phyloP scores from a whole-genome alignment of 768 basidiomycete species.

The Auricularia sp. region DNA sequence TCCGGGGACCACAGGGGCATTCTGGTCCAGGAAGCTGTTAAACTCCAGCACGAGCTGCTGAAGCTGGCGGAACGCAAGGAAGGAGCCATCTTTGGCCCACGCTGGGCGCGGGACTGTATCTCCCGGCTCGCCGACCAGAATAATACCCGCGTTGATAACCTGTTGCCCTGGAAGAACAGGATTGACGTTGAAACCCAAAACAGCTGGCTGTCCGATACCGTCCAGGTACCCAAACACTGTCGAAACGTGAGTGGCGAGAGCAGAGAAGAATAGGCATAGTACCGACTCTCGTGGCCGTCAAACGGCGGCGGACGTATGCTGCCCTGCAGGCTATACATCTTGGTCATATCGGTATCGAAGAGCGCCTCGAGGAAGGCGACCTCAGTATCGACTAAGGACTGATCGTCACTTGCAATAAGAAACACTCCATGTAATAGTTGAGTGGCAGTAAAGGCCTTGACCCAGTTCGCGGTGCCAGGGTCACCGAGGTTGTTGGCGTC shows the following conservation, averaged over 20 bases:
- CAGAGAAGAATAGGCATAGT: background rate
- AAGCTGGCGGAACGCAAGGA: constrained; percentile 24
- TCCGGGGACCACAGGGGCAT: constrained; percentile 14
- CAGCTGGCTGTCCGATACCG: constrained; percentile 23
- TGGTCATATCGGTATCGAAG: constrained; percentile 33
- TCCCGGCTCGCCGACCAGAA: constrained; percentile 17
- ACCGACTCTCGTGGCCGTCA: constrained; percentile 17
- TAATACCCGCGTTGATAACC: constrained; percentile 18
- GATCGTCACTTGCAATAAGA: constrained; percentile 38
- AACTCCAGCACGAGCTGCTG: constrained; percentile 27
- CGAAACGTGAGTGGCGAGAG: constrained; percentile 3
- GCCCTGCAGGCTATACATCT: constrained; percentile 29
- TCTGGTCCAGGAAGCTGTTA: constrained; percentile 18
- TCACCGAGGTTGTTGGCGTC: constrained; percentile 31
- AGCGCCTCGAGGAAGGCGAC: constrained; percentile 16
- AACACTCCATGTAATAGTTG: constrained; percentile 39
- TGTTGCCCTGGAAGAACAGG: constrained; percentile 15
- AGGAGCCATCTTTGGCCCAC: constrained; percentile 23
- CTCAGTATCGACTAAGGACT: constrained; percentile 22
- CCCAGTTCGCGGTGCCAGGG: constrained; percentile 30
- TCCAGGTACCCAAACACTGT: constrained; percentile 19
- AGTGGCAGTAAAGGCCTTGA: constrained; percentile 32
- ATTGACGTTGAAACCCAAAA: constrained; percentile 20
- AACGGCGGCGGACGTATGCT: constrained; percentile 20
- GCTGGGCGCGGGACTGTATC: constrained; percentile 18